A percentile compares a stretch with the other conserved stretches of the same genome.
phyloP scores from a whole-genome alignment of 2,329 filamentous ascomycete genomes.

The Aspergillus melleus region DNA sequence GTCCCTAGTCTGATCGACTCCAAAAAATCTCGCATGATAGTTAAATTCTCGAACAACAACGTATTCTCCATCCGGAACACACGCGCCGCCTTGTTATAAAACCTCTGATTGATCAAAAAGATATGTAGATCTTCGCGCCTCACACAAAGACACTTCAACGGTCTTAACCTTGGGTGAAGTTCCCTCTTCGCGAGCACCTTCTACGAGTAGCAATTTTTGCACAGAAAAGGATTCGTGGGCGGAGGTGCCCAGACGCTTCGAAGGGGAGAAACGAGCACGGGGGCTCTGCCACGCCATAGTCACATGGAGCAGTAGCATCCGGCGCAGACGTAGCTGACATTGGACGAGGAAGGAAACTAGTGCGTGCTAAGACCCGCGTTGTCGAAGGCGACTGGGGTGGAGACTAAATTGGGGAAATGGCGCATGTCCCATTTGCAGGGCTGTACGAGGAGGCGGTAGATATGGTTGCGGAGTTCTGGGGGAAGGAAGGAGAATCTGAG shows the following conservation, averaged over 20 bases:
- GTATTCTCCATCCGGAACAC: background rate
- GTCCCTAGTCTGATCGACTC: background rate
- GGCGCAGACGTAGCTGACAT: background rate
- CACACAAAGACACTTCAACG: background rate
- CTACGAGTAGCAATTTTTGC: background rate
- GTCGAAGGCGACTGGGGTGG: background rate
- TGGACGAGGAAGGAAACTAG: background rate
- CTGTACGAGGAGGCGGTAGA: constrained; percentile 14
- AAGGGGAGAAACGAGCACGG: background rate
- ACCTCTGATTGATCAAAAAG: background rate
- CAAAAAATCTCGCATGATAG: background rate
- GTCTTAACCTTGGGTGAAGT: background rate
- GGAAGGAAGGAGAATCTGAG: constrained; percentile 14
- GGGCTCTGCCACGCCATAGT: too few relatives aligned
- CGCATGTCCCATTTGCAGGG: constrained; percentile 15
- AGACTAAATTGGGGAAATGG: background rate
- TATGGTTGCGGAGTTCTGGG: constrained; percentile 7
- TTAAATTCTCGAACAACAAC: background rate
- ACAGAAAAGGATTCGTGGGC: background rate
- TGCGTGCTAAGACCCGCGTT: background rate
- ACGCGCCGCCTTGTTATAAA: background rate
- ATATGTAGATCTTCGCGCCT: background rate
- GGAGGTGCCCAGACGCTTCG: background rate
- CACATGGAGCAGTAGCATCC: background rate
- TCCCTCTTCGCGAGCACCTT: background rate